These are phyloP conservation scores for Barnettozyma hawaiiensis DNA, from an alignment of 1,139 yeast genomes.

Conservation along the genomic window DNA sequence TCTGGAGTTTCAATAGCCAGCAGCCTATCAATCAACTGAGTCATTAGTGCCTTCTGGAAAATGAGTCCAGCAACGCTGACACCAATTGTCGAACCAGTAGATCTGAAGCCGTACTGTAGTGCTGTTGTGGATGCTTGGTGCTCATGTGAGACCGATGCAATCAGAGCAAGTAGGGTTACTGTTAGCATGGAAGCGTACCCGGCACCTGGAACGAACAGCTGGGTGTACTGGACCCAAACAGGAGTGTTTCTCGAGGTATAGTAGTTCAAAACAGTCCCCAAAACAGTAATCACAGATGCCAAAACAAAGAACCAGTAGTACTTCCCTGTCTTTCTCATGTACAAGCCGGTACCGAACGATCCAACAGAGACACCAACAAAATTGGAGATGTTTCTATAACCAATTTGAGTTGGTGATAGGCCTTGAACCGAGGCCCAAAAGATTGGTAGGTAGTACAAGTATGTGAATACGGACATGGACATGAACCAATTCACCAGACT, in stretches of 20 bases:
- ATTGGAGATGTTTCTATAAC: slow-evolving; percentile 53
- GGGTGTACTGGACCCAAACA: slow-evolving; percentile 20
- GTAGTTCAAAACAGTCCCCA: slow-evolving; percentile 38
- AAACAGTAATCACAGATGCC: slow-evolving; percentile 37
- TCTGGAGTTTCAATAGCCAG: slow-evolving; percentile 30
- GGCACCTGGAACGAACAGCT: slow-evolving; percentile 41
- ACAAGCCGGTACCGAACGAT: slow-evolving; percentile 55
- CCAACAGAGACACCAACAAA: slow-evolving; percentile 61
- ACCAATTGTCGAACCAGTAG: slow-evolving; percentile 69
- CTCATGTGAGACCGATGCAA: slow-evolving; percentile 55
- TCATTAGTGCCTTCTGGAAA: slow-evolving; percentile 41
- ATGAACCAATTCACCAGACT: slow-evolving; percentile 61
- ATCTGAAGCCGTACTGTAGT: slow-evolving; percentile 69
- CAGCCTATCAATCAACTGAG: slow-evolving; percentile 23
- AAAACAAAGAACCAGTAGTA: slow-evolving; percentile 45
- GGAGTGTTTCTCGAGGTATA: slow-evolving; percentile 16
- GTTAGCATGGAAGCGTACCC: slow-evolving; percentile 59
- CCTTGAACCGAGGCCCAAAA: slow-evolving; percentile 50
- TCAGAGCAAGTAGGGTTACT: slow-evolving; percentile 53
- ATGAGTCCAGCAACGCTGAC: slow-evolving; percentile 64
- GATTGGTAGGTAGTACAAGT: slow-evolving; percentile 56
- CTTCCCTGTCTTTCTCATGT: slow-evolving; percentile 61
- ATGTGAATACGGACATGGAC: slow-evolving; percentile 46
- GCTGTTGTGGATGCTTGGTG: slow-evolving; percentile 71
- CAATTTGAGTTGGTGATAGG: slow-evolving; percentile 50